phyloP scores from a whole-genome alignment of 805 yeast species.

The Candida namnaoensis region DNA sequence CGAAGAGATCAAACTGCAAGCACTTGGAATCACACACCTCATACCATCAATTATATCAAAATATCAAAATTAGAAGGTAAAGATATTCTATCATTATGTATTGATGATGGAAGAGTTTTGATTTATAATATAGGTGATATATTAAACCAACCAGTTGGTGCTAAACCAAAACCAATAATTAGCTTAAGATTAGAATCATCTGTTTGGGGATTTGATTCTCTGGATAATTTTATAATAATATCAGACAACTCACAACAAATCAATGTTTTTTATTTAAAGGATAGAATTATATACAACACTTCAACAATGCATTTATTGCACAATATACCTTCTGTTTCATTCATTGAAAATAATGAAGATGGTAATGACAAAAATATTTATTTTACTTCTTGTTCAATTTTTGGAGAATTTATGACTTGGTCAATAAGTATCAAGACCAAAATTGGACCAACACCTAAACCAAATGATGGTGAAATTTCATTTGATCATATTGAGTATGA shows the following conservation, averaged over 20 bases:
- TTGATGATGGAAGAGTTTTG: constrained; percentile 46
- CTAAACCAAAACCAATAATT: constrained; percentile 18
- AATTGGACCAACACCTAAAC: background rate
- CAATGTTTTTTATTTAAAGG: constrained; percentile 27
- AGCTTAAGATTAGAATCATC: constrained; percentile 31
- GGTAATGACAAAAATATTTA: constrained; percentile 16
- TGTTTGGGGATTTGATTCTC: constrained; percentile 56
- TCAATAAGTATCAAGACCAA: constrained; percentile 1
- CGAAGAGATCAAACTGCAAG: constrained; percentile 29
- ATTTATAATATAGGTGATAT: constrained; percentile 27
- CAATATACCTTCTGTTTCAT: constrained; percentile 47
- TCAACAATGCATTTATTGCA: constrained; percentile 36
- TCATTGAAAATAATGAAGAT: constrained; percentile 18
- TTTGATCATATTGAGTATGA: background rate
- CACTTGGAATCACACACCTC: constrained; percentile 47
- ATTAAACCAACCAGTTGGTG: constrained; percentile 9
- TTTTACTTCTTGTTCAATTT: constrained; percentile 34
- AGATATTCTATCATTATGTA: constrained; percentile 38
- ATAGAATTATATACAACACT: constrained; percentile 13
- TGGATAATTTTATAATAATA: constrained; percentile 30
- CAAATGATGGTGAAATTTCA: background rate
- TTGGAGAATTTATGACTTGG: constrained; percentile 23
- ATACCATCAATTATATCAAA: constrained; percentile 44
- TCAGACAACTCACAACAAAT: constrained; percentile 48
- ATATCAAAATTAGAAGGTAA: constrained; percentile 24